Evolutionary conservation across 495 filamentous ascomycete genomes (phyloP), one percentile per base, ranked within the genome.

Genomic region (Antarctomyces pellizariae): DNA sequence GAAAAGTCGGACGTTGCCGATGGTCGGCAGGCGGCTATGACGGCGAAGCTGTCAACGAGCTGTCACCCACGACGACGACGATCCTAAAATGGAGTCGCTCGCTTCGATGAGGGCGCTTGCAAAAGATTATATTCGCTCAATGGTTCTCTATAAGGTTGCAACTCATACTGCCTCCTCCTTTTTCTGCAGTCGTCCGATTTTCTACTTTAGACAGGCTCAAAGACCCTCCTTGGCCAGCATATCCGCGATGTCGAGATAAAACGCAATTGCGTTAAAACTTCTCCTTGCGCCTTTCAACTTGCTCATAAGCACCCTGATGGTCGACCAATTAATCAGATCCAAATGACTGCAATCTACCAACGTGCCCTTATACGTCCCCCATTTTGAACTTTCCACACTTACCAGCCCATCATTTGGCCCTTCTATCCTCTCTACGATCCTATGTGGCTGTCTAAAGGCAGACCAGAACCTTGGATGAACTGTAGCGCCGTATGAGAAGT

Each of bases 321-420:
- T 93, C 26, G 67, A 83, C 86, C 84, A 97, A 49, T 93, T 93
- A 46, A 93, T 97, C 28, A 91, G 52, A 39, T 92, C 82, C 3
- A 93, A 50, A 49, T 97, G 86, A 46, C 70, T 89, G 16, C 90
- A 79, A 6, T 64, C 67, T 3, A 82, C 48, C n/a, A 97, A 46
- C 2, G 86, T 93, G 3, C 86, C 86, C 45, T 84, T 76, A 44
- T 93, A 93, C 1, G 59, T 61, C n/a, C 86, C 86, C 82, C 84
- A 93, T 38, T 62, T 58, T 35, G 71, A 72, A 40, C 80, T 91
- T 5, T 59, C 49, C 14, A 93, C 79, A 42, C 76, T 89, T 10
- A 97, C 86, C 3, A 97, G 61, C 0, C 86, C 86, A 36, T 97
- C 86, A 44, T 97, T 97, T 1, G 69, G 63, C 0, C 82, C 84